Evolutionary conservation across 345 rosid species (phyloP).

Genomic region (Sonneratia caseolaris): DNA sequence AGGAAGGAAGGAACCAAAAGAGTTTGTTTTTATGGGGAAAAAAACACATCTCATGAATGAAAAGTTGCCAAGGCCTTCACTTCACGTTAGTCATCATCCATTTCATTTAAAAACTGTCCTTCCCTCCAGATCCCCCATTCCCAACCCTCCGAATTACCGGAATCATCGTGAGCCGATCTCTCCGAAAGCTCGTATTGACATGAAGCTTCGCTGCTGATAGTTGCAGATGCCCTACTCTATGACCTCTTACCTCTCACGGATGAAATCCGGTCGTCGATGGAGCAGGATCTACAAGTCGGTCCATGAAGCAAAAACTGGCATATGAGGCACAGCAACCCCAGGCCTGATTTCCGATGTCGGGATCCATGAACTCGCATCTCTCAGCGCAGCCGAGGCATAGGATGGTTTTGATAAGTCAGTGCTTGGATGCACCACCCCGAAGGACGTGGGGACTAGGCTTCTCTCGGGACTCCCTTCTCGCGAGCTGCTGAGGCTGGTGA

Average conservation of each 20-base stretch:
- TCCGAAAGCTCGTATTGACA: background rate
- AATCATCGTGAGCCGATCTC: background rate
- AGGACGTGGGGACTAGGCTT: constrained; percentile 33
- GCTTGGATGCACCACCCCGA: constrained; percentile 28
- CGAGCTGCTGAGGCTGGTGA: constrained; percentile 45
- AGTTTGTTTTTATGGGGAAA: too few relatives aligned
- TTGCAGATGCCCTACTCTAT: background rate
- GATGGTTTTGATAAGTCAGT: background rate
- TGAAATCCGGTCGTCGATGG: too few relatives aligned
- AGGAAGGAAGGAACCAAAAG: too few relatives aligned
- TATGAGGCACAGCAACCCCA: constrained; percentile 31
- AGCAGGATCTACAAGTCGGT: constrained; percentile 45
- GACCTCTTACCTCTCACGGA: background rate
- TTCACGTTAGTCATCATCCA: background rate
- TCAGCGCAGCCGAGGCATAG: background rate
- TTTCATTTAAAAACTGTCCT: background rate
- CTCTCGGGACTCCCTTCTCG: constrained; percentile 55
- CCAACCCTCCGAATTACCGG: background rate
- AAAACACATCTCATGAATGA: too few relatives aligned
- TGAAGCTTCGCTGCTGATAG: background rate
- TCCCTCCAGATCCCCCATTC: background rate
- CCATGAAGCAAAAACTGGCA: constrained; percentile 83
- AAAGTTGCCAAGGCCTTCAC: too few relatives aligned
- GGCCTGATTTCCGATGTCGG: background rate
- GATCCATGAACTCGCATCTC: background rate